Evolutionary conservation across 768 basidiomycete species (phyloP), one percentile per base, ranked within the genome.

Genomic region (Lactifluus rugatus): DNA sequence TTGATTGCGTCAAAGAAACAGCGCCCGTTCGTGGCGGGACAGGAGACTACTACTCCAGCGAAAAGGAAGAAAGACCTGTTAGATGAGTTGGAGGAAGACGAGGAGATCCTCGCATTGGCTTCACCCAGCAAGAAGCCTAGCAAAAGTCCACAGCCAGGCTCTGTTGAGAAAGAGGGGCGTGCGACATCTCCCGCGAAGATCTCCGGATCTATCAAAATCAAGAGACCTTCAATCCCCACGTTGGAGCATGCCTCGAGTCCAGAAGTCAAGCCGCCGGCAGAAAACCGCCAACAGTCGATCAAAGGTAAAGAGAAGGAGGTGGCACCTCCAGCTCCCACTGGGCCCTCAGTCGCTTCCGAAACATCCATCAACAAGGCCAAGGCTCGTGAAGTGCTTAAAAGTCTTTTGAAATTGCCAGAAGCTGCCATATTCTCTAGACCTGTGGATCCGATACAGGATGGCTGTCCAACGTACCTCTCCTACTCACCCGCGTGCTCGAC

Each of bases 381-480:
- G 70, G 89, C 86, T 68, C 84, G 78, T 67, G 85, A 88, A 3
- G 69, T 92, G 34, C 63, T 94, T 56, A 83, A 78, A 67, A 71
- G 62, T 23, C 66, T 93, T 8, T 69, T 72, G 51, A 86, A 78
- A 65, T 65, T 87, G 17, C 80, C 82, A 2, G 87, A 93, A 67
- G 79, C 82, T 41, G 72, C 69, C 28, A 85, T 92, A 58, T 97
- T 97, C 73, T 66, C 77, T 49, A 76, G 80, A 23, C 90, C 95
- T 3, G 95, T 97, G 19, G 87, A 97, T 69, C 87, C 94, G 3
- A 70, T 82, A 14, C 67, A 72, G 50, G 90, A 91, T 70, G 93
- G 89, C 19, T 95, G 89, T 69, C 93, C 95, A 48, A 93, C 92
- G 90, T 94, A 68, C 72, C 87, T 79, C 50, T 37, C 44, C 31